These are phyloP conservation scores for Colletotrichum scovillei DNA, from an alignment of 2,329 filamentous ascomycete genomes.

Conservation along the genomic window DNA sequence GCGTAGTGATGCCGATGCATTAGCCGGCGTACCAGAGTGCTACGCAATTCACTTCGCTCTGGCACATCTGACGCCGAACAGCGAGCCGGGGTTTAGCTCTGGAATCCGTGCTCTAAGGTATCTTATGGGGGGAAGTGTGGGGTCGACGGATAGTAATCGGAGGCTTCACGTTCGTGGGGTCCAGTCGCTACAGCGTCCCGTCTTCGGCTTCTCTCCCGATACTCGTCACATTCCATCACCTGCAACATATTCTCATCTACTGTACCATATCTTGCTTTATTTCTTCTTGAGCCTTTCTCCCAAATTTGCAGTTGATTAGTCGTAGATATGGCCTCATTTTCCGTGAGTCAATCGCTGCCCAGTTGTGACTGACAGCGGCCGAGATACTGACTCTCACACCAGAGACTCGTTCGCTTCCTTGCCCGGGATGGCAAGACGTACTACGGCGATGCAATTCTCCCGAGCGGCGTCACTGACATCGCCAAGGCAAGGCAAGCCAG, in stretches of 20 bases:
- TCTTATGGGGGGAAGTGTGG: background rate
- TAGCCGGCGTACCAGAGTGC: constrained; percentile 3
- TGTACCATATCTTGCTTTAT: background rate
- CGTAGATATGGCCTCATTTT: constrained; percentile 47
- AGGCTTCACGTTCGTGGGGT: constrained; percentile 1
- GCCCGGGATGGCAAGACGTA: constrained; percentile 76
- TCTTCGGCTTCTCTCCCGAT: background rate
- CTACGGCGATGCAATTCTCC: constrained; percentile 80
- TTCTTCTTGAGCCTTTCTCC: no score
- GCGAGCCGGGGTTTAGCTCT: background rate
- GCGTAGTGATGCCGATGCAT: constrained; percentile 8
- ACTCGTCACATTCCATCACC: constrained; percentile 12
- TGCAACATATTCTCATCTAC: background rate
- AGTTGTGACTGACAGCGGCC: background rate
- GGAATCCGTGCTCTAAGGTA: background rate
- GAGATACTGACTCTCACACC: constrained; percentile 25
- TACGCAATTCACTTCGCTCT: background rate
- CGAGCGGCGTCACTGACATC: constrained; percentile 69
- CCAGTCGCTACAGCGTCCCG: background rate
- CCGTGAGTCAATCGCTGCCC: constrained; percentile 48
- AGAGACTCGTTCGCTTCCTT: constrained; percentile 81
- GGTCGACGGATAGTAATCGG: constrained; percentile 19
- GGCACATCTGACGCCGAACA: constrained; percentile 2
- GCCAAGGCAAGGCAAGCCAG: constrained; percentile 69
- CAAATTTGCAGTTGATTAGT: background rate